A percentile compares a stretch with the other conserved stretches of the same genome.
Conservation (phyloP, 1,284 basidiomycete species). For the Puccinia triticina region DNA sequence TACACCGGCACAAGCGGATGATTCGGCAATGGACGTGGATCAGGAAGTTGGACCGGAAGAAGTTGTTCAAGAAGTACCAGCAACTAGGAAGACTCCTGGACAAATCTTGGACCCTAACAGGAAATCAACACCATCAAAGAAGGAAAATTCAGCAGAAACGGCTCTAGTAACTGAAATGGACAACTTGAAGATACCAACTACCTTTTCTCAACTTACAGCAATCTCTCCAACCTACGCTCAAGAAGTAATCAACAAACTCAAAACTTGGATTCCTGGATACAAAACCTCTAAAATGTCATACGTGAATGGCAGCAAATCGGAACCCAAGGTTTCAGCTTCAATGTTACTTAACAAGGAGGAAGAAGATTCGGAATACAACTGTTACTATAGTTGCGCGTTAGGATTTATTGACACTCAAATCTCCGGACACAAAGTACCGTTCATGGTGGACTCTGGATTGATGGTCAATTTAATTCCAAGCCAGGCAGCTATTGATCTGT, state of each 20-base stretch:
- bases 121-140: no score
- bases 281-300: not conserved
- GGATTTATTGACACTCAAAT: not conserved
- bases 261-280: not conserved
- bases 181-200: constrained; percentile 17
- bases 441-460: no score
- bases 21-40: no score
- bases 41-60: not conserved
- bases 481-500: not conserved
- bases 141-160: no score
- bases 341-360: not conserved
- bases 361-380: not conserved
- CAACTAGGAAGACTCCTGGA: not conserved
- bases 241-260: not conserved
- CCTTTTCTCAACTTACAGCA: not conserved
- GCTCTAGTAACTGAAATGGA: no score
- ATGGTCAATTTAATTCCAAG: constrained; percentile 5
- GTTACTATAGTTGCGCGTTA: not conserved
- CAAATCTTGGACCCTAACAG: no score
- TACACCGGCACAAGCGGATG: no score
- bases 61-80: not conserved
- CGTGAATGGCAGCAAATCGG: not conserved
- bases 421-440: not conserved
- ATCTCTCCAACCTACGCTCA: not conserved
- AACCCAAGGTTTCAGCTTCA: not conserved